Conservation (phyloP, 129 eudicot species). For the Flaveria trinervia region DNA sequence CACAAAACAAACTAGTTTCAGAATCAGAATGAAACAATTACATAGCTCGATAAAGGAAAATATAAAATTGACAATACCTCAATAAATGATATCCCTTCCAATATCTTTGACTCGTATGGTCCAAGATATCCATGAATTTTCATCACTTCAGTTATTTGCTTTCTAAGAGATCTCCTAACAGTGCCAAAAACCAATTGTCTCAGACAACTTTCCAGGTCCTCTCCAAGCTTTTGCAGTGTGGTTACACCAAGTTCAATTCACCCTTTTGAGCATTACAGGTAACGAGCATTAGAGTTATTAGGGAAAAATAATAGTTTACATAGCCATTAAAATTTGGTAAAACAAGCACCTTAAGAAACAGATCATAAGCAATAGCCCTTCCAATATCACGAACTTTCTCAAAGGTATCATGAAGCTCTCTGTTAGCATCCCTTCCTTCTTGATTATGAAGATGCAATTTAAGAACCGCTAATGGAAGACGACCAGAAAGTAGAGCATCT, state of each 20-base stretch:
- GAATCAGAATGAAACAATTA: conserved; percentile 39
- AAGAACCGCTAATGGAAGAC: conserved; percentile 97
- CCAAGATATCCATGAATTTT: conserved; percentile 69
- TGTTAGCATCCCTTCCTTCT: conserved; percentile 44
- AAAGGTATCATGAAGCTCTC: conserved; percentile 70
- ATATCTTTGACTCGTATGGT: conserved; percentile 68
- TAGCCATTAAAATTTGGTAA: conserved; percentile 41
- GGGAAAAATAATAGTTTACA: conserved; percentile 3
- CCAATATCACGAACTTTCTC: conserved; percentile 93
- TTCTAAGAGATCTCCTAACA: conserved; percentile 79
- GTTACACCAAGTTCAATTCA: conserved; percentile 79
- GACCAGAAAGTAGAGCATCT: conserved; percentile 89
- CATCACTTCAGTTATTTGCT: conserved; percentile 78
- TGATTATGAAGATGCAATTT: conserved; percentile 76
- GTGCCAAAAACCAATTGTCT: conserved; percentile 85
- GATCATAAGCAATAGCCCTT: conserved; percentile 91
- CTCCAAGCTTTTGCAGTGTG: conserved; percentile 96
- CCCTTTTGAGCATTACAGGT: conserved; percentile 52
- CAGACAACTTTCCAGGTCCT: conserved; percentile 72
- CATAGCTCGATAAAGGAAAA: conserved; percentile 11
- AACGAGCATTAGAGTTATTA: conserved; percentile 16
- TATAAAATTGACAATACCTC: conserved; percentile 49
- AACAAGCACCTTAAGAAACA: conserved; percentile 69
- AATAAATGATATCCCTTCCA: conserved; percentile 73
- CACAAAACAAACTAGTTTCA: conserved; percentile 40